Base-by-base conservation (phyloP, 2,329 filamentous ascomycete genomes). In the Emericellopsis cladophorae region DNA sequence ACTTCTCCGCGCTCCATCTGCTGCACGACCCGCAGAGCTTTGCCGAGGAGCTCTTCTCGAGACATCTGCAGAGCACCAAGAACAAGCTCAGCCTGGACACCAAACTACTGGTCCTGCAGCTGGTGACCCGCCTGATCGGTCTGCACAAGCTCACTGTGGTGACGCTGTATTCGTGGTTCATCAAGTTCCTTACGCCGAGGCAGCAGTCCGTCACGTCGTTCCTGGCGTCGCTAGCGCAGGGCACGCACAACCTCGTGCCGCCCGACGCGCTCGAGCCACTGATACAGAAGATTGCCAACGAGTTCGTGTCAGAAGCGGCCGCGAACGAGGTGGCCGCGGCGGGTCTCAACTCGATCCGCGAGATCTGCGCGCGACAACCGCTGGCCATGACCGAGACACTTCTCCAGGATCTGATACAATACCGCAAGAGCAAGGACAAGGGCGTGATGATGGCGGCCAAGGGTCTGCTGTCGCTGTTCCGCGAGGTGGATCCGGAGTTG, bases 361-460 rank as follows among this genome's bases (percentile, higher is more conserved):
- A 98, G 55, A 85, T 98, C 22, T 95, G 90, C 59, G 82, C 81
- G 3, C 76, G 92, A 47, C 92, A 98, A 55, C 90, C 92, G 2
- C 67, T 96, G n/a, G 89, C 89, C 6, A 96, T 98, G 84, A 88
- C 79, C 40, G 89, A 96, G 48, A 95, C 89, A 0, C 65, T 98
- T n/a, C 66, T 98, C 24, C 90, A 98, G 59, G 92, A 98, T 67
- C 65, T 98, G 40, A 88, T 96, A 9, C 84, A 92, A 67, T 96
- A 98, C 64, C 78, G 86, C 45, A 95, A 93, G 68, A 94, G 86
- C 56, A 98, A 98, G 58, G 92, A 98, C 56, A 98, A 96, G 68
- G 89, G 90, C 44, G 85, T 92, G n/a, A 89, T 94, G 76, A 96
- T 98, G 92, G 92, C 92, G 7, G 88, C 90, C 12, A 90, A 92